Percentiles rank a stretch among this genome's conserved stretches.
Evolutionary conservation across 2,329 filamentous ascomycete genomes (phyloP).

Genomic region (Hypomyces rosellus): DNA sequence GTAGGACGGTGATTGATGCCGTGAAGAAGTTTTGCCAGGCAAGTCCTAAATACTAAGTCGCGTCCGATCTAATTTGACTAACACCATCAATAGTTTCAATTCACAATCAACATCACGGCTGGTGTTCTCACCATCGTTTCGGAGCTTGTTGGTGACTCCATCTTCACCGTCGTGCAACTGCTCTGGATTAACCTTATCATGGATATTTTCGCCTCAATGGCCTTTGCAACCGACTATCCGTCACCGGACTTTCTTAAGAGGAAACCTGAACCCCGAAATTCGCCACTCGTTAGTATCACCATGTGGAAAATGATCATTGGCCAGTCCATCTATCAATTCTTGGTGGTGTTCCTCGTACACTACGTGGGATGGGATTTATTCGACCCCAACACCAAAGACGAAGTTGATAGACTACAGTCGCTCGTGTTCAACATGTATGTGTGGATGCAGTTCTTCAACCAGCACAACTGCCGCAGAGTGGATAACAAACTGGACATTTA

Average conservation of each 20-base stretch:
- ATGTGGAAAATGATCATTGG: slow-evolving; percentile 93
- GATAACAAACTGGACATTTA: slow-evolving; percentile 76
- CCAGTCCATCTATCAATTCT: slow-evolving; percentile 70
- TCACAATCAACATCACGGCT: slow-evolving; percentile 64
- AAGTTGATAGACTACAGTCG: slow-evolving; percentile 43
- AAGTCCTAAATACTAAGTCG: slow-evolving; percentile 2
- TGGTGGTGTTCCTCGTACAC: slow-evolving; percentile 51
- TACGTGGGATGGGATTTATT: slow-evolving; percentile 55
- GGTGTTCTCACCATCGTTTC: slow-evolving; percentile 59
- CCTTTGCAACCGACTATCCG: slow-evolving; percentile 55
- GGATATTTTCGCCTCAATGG: slow-evolving; percentile 62
- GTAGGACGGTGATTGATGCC: slow-evolving; percentile 56
- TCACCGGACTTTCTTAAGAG: slow-evolving; percentile 50
- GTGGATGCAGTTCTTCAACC: slow-evolving; percentile 88
- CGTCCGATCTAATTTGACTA: neutral
- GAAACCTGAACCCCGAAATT: slow-evolving; percentile 68
- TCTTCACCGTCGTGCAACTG: slow-evolving; percentile 57
- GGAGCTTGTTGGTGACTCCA: slow-evolving; percentile 48
- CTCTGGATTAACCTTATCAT: slow-evolving; percentile 66
- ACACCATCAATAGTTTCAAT: slow-evolving; percentile 42
- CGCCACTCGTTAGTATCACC: slow-evolving; percentile 63
- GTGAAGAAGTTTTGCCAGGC: slow-evolving; percentile 59
- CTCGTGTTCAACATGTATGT: slow-evolving; percentile 82
- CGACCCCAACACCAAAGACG: slow-evolving; percentile 37
- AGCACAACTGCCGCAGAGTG: slow-evolving; percentile 70